Percentiles rank a stretch among this genome's conserved stretches.
These are phyloP conservation scores for Neofusicoccum cordaticola DNA, from an alignment of 2,329 filamentous ascomycete species.

Conservation along the genomic window DNA sequence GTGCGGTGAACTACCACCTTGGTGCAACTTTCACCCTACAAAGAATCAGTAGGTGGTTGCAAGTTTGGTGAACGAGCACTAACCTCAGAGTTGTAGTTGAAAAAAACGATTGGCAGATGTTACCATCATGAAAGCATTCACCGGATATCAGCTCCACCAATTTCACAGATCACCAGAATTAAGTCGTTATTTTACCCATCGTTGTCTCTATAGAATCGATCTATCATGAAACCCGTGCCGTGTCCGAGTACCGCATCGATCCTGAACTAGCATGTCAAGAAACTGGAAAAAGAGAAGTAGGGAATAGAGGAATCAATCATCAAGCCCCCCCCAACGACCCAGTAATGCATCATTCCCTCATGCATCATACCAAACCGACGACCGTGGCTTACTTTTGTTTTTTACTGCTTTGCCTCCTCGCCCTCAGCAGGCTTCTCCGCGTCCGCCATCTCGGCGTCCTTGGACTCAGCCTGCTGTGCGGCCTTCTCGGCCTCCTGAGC, in stretches of 20 bases:
- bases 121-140: background rate
- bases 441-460: slow-evolving; percentile 60
- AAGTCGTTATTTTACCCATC: slow-evolving; percentile 11
- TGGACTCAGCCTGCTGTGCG: slow-evolving; percentile 44
- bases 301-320: slow-evolving; percentile 14
- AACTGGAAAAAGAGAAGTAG: background rate
- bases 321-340: slow-evolving; percentile 11
- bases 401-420: slow-evolving; percentile 8
- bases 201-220: slow-evolving; percentile 10
- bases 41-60: background rate
- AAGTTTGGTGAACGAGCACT: background rate
- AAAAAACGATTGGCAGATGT: too few relatives aligned
- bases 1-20: too few relatives aligned
- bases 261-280: slow-evolving; percentile 2
- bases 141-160: background rate
- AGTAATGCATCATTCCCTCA: slow-evolving; percentile 14
- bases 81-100: too few relatives aligned
- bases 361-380: slow-evolving; percentile 12
- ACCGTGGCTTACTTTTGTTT: background rate
- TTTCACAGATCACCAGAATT: background rate
- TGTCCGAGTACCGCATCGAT: slow-evolving; percentile 10
- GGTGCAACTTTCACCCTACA: too few relatives aligned
- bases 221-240: slow-evolving; percentile 10
- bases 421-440: slow-evolving; percentile 45
- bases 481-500: slow-evolving; percentile 74